These are phyloP conservation scores for Nemania sp. DNA, from an alignment of 2,329 filamentous ascomycete species.

Conservation along the genomic window DNA sequence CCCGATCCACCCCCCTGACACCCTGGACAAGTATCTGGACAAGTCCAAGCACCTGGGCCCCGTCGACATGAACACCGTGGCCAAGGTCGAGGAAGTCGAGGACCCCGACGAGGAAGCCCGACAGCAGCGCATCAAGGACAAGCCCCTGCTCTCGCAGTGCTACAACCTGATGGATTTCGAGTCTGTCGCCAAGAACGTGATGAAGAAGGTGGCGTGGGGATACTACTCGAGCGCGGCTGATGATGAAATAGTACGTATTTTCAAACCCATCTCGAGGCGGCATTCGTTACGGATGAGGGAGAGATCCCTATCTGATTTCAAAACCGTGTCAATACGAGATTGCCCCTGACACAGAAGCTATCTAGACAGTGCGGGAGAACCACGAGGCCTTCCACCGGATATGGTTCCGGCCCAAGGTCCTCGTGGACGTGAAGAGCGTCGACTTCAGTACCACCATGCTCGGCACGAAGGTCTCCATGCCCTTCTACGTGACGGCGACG, in stretches of 20 bases:
- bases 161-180: conserved; percentile 97
- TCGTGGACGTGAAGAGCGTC: conserved; percentile 87
- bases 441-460: conserved; percentile 94
- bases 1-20: conserved; percentile 86
- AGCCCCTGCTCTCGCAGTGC: conserved; percentile 83
- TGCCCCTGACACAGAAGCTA: neutral
- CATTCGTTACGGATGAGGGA: neutral
- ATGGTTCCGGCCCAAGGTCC: conserved; percentile 88
- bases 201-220: conserved; percentile 97
- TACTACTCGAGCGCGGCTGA: conserved; percentile 96
- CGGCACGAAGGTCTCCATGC: conserved; percentile 79
- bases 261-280: too few species aligned
- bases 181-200: conserved; percentile 82
- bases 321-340: neutral
- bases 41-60: conserved; percentile 84
- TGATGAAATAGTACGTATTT: conserved; percentile 73
- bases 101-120: conserved; percentile 73
- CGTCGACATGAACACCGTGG: conserved; percentile 84
- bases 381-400: conserved; percentile 96
- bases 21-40: conserved; percentile 82
- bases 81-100: conserved; percentile 65
- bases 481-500: conserved; percentile 96
- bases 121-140: conserved; percentile 72
- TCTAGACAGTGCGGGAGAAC: conserved; percentile 89
- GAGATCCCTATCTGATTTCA: neutral